These are phyloP conservation scores for Diaporthe amygdali DNA, from an alignment of 2,329 filamentous ascomycete genomes.

Conservation along the genomic window DNA sequence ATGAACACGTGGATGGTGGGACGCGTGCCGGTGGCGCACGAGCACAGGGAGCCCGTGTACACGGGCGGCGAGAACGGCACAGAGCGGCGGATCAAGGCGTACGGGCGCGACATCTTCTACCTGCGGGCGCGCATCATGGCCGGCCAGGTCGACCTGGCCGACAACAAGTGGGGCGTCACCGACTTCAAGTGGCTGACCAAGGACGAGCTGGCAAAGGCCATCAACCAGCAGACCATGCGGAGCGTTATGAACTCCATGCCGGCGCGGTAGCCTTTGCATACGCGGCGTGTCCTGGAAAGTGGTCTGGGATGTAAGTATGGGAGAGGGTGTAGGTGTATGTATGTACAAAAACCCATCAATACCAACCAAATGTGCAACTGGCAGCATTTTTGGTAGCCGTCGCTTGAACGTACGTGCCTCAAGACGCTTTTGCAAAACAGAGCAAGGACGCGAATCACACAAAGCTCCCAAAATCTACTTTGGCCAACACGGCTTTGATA, in stretches of 20 bases:
- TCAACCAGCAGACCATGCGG: slow-evolving; percentile 73
- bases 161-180: slow-evolving; percentile 72
- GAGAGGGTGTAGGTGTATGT: slow-evolving; percentile 1
- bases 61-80: slow-evolving; percentile 45
- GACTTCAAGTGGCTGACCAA: slow-evolving; percentile 94
- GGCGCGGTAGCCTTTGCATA: slow-evolving; percentile 2
- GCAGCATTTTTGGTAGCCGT: neutral
- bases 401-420: neutral
- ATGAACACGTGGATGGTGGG: slow-evolving; percentile 99
- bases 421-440: neutral
- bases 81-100: slow-evolving; percentile 35
- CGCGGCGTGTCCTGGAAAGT: neutral
- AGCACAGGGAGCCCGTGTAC: slow-evolving; percentile 61
- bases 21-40: slow-evolving; percentile 84
- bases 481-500: neutral
- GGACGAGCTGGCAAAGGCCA: slow-evolving; percentile 77
- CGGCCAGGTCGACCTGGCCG: slow-evolving; percentile 82
- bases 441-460: neutral
- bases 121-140: slow-evolving; percentile 97
- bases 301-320: slow-evolving; percentile 65
- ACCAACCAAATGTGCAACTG: neutral
- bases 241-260: slow-evolving; percentile 80
- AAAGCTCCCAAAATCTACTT: neutral
- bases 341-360: slow-evolving; percentile 8
- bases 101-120: slow-evolving; percentile 88